A percentile compares a stretch with the other conserved stretches of the same genome.
phyloP scores from a whole-genome alignment of 495 filamentous ascomycete species.

The Penicillium herquei region DNA sequence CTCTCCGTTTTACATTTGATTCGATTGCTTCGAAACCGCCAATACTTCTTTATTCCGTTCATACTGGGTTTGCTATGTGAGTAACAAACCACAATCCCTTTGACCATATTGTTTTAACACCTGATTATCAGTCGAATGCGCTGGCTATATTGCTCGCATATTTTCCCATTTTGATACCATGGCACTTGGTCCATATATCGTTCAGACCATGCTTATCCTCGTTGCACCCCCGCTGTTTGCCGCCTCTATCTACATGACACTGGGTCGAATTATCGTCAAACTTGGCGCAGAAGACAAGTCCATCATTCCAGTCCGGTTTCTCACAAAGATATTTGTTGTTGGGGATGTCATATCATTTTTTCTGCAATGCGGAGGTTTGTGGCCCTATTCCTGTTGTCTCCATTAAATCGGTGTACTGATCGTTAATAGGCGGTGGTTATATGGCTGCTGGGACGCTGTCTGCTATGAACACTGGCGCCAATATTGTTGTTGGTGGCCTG shows the following conservation, averaged over 20 bases:
- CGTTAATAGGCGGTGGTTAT: conserved; percentile 21
- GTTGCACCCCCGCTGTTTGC: conserved; percentile 44
- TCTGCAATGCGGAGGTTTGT: conserved; percentile 21
- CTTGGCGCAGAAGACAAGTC: conserved; percentile 36
- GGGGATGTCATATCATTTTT: conserved; percentile 29
- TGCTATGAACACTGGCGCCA: conserved; percentile 21
- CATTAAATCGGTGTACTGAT: background rate
- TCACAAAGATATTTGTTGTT: conserved; percentile 29
- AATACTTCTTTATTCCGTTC: conserved; percentile 24
- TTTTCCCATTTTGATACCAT: conserved; percentile 22
- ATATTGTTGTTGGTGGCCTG: conserved; percentile 42
- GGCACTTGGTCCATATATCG: conserved; percentile 26
- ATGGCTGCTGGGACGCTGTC: conserved; percentile 19
- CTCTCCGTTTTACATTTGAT: conserved; percentile 42
- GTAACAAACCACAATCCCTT: too few species aligned
- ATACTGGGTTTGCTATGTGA: conserved; percentile 27
- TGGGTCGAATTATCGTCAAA: conserved; percentile 44
- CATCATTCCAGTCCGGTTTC: conserved; percentile 11
- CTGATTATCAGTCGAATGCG: conserved; percentile 19
- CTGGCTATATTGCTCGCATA: conserved; percentile 23
- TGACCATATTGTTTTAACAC: too few species aligned
- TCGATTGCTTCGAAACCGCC: conserved; percentile 13
- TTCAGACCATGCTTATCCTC: conserved; percentile 33
- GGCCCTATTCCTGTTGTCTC: background rate
- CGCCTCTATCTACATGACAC: conserved; percentile 58